Conservation (phyloP, 352 stramenopile genomes). For the Pythium guiyangense region DNA sequence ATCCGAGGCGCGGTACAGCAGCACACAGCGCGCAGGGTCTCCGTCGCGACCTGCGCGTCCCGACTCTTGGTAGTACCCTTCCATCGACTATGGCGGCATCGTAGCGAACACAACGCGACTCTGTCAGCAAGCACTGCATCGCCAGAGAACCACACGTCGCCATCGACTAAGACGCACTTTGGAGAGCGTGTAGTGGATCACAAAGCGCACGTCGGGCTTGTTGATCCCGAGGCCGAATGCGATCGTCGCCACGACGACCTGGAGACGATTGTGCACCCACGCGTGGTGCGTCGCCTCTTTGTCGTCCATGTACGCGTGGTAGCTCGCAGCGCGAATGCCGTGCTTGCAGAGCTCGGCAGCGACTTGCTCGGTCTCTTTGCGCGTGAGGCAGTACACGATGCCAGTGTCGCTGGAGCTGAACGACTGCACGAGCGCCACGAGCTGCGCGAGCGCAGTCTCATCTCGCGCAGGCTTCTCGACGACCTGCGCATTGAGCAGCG, state of each 20-base stretch:
- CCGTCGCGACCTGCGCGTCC: constrained; percentile 95
- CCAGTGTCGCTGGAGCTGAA: constrained; percentile 54
- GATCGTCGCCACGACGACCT: constrained; percentile 93
- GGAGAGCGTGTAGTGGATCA: constrained; percentile 86
- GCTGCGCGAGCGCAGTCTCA: constrained; percentile 38
- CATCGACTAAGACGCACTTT: constrained; percentile 30
- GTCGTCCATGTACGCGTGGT: constrained; percentile 83
- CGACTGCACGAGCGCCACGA: constrained; percentile 77
- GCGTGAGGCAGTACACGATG: constrained; percentile 91
- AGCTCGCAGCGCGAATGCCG: constrained; percentile 80
- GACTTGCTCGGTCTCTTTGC: constrained; percentile 91
- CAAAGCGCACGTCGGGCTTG: constrained; percentile 90
- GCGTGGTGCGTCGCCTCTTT: constrained; percentile 60
- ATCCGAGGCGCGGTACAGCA: constrained; percentile 84
- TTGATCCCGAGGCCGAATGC: constrained; percentile 94
- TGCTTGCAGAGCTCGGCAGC: constrained; percentile 60
- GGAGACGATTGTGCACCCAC: constrained; percentile 47
- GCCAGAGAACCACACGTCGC: not conserved
- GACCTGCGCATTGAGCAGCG: constrained; percentile 17
- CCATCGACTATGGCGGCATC: constrained; percentile 63
- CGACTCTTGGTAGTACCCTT: constrained; percentile 98
- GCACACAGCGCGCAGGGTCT: constrained; percentile 72
- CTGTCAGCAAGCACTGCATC: not conserved
- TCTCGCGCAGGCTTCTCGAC: constrained; percentile 46
- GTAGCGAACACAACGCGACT: not conserved